phyloP scores from a whole-genome alignment of 257 asterid genomes.

The Solanum piurae region DNA sequence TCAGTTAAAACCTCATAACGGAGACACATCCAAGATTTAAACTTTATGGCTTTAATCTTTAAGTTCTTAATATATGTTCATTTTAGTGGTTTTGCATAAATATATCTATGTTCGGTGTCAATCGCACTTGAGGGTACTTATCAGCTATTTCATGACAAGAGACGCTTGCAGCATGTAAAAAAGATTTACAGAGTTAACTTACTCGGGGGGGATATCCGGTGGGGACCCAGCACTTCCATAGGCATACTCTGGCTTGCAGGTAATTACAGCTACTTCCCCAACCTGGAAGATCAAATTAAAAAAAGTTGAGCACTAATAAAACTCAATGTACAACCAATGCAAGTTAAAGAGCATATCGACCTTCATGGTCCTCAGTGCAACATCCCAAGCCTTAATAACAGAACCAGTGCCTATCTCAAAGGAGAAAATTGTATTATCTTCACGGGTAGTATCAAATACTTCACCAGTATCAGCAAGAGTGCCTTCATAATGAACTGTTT shows the following conservation, averaged over 20 bases:
- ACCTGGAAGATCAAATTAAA: constrained; percentile 37
- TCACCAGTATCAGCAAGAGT: constrained; percentile 82
- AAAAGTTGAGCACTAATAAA: neutral
- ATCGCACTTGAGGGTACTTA: neutral
- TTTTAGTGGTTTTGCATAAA: neutral
- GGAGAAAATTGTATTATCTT: constrained; percentile 81
- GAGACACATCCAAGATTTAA: neutral
- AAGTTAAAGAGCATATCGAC: constrained; percentile 13
- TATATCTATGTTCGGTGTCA: neutral
- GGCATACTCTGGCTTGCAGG: constrained; percentile 93
- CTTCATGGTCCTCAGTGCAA: constrained; percentile 93
- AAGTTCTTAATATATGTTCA: neutral
- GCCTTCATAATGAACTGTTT: constrained; percentile 91
- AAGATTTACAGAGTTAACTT: constrained; percentile 2
- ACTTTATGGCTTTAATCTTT: neutral
- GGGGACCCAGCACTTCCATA: constrained; percentile 96
- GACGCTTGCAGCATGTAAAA: neutral
- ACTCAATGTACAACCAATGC: neutral
- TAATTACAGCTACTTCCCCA: constrained; percentile 85
- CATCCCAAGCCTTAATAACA: constrained; percentile 91
- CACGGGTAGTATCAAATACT: constrained; percentile 87
- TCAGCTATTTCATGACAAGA: neutral
- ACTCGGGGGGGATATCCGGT: constrained; percentile 93
- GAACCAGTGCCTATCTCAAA: constrained; percentile 83
- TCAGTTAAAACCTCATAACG: neutral